Base-by-base conservation (phyloP, 257 asterid genomes). In the Scutellaria galericulata region DNA sequence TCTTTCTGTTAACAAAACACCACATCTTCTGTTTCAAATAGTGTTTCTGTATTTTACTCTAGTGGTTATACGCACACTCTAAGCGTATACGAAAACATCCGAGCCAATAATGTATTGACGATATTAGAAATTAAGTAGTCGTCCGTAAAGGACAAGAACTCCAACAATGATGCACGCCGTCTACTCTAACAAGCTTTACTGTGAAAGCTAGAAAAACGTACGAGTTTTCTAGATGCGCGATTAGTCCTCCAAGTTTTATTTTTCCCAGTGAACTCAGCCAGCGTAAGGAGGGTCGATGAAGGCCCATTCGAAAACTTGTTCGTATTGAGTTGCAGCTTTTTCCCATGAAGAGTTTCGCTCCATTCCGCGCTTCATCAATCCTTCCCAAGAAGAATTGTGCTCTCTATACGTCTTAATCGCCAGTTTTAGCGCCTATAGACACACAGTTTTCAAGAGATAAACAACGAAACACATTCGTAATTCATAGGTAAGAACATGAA, bases 321-420 rank as follows among this genome's bases (percentile, higher is more conserved):
- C 99, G 9, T 95, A 95, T 45, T 85, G 91, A 57, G 79, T 78
- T 9, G 99, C 99, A 11, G 99, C 98, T 0, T 83, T 84, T 64
- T 90, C 94, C 99, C 99, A 95, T 3, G 99, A 84, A 27, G 77
- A 86, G 75, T 95, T 83, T 69, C 87, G 75, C 77, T 80, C 91
- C 98, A 95, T 92, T 45, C 99, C 97, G 9, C 99, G 90, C 78
- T 77, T 88, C 92, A 95, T 83, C 68, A 95, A 45, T 27, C 97
- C 96, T 75, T 85, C 87, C 97, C 96, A 95, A 1, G 98, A 90
- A 4, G 91, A n/a, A 66, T 83, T 90, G 86, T 95, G 77, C 70
- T 86, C 85, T 77, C 42, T 83, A 74, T 84, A 92, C 10, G 99
- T 92, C 62, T 71, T 63, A 1, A 77, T 53, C 0, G 96, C 99